Evolutionary conservation across 495 filamentous ascomycete species (phyloP).

Genomic region (Pyronema omphalodes): DNA sequence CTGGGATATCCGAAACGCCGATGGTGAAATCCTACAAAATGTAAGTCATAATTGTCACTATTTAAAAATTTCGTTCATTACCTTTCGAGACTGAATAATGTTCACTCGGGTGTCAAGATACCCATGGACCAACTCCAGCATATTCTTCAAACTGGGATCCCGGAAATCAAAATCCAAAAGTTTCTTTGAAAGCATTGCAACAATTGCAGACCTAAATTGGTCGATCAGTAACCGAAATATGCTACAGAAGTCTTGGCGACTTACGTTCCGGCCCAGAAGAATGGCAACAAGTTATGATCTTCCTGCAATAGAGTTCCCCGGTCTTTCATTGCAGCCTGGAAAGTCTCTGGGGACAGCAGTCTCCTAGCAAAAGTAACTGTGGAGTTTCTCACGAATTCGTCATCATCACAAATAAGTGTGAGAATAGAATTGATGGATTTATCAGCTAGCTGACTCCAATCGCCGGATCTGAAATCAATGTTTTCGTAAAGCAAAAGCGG

Average conservation of each 20-base stretch:
- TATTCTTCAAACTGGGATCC: constrained; percentile 20
- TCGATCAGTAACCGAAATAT: not conserved
- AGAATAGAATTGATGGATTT: constrained; percentile 20
- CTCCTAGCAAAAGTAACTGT: constrained; percentile 19
- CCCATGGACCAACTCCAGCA: constrained; percentile 22
- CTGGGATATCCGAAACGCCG: constrained; percentile 21
- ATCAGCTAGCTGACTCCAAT: constrained; percentile 16
- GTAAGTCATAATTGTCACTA: constrained; percentile 3
- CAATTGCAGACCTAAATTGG: constrained; percentile 13
- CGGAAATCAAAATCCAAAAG: constrained; percentile 22
- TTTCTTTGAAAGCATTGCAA: constrained; percentile 20
- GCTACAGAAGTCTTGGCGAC: not conserved
- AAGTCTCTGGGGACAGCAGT: constrained; percentile 17
- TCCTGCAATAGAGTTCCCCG: constrained; percentile 4
- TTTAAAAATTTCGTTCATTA: not conserved
- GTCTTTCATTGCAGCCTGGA: constrained; percentile 12
- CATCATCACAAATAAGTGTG: constrained; percentile 20
- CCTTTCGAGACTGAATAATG: constrained; percentile 17
- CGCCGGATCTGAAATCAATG: constrained; percentile 3
- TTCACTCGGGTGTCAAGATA: constrained; percentile 22
- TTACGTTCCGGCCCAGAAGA: constrained; percentile 23
- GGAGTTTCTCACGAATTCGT: constrained; percentile 21
- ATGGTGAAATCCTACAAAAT: constrained; percentile 16
- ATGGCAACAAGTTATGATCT: constrained; percentile 13
- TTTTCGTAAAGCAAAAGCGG: constrained; percentile 22